phyloP scores from a whole-genome alignment of 208 protist species.

The Leishmania arabica region DNA sequence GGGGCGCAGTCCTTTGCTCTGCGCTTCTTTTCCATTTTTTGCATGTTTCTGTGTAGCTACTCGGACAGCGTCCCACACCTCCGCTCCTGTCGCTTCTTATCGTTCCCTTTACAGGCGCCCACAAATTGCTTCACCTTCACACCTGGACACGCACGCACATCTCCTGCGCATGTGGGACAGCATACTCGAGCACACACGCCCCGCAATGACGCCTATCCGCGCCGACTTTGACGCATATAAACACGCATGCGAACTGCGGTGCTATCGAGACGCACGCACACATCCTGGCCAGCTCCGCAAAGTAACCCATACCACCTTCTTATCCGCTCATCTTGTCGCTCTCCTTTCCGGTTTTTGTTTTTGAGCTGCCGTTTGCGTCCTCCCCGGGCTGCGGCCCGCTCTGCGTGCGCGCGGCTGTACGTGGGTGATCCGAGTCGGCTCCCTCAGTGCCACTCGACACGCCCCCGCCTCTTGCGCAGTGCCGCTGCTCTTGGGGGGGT shows the following conservation, averaged over 20 bases:
- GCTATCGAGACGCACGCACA: neutral
- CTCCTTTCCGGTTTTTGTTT: conserved; percentile 15
- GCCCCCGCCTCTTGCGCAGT: neutral
- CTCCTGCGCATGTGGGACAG: no score
- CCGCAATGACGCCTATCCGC: no score
- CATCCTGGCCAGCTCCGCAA: neutral
- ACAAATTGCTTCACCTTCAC: neutral
- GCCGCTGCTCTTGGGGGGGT: neutral
- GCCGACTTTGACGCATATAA: no score
- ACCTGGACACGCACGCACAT: neutral
- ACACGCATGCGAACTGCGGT: neutral
- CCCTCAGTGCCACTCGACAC: neutral
- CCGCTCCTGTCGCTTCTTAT: neutral
- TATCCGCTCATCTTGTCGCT: neutral
- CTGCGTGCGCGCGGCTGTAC: neutral
- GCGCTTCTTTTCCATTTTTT: neutral
- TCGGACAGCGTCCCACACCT: neutral
- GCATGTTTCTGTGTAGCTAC: neutral
- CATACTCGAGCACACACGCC: no score
- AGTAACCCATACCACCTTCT: neutral
- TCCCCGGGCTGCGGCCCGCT: neutral
- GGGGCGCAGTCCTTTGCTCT: neutral
- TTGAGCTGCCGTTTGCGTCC: neutral
- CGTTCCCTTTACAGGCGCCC: neutral
- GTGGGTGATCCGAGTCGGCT: neutral